Evolutionary conservation across 352 stramenopile genomes (phyloP).

Genomic region (Globisporangium yorkense): DNA sequence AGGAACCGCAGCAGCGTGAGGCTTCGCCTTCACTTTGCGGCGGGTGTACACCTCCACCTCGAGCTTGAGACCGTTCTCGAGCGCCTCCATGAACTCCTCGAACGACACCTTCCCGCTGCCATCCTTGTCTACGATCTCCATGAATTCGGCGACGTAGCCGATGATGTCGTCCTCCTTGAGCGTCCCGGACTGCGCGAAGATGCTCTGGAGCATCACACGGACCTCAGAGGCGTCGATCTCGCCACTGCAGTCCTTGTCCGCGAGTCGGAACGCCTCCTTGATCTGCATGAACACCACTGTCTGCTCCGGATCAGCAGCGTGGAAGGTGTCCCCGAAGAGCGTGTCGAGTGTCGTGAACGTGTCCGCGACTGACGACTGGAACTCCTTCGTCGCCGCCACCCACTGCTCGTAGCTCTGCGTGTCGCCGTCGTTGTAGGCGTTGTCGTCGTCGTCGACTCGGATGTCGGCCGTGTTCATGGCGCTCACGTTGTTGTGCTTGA

Average conservation of each 20-base stretch:
- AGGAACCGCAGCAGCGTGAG: neutral
- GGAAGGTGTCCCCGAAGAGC: conserved; percentile 67
- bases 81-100: conserved; percentile 72
- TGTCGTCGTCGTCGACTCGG: conserved; percentile 16
- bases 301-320: conserved; percentile 69
- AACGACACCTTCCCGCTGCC: conserved; percentile 67
- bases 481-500: conserved; percentile 41
- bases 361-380: conserved; percentile 44
- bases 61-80: conserved; percentile 69
- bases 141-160: conserved; percentile 69
- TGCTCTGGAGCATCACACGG: conserved; percentile 59
- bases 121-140: conserved; percentile 67
- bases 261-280: conserved; percentile 76
- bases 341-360: conserved; percentile 65
- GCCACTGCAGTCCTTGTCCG: conserved; percentile 72
- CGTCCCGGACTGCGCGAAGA: conserved; percentile 66
- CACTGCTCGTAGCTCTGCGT: conserved; percentile 34
- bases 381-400: conserved; percentile 41
- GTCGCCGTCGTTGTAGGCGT: conserved; percentile 12
- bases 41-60: conserved; percentile 57
- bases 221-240: conserved; percentile 78
- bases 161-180: conserved; percentile 62
- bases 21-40: conserved; percentile 8
- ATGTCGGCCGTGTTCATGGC: conserved; percentile 40
- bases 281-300: conserved; percentile 85